Evolutionary conservation across 257 asterid species (phyloP).

Genomic region (Nicotiana undulata): DNA sequence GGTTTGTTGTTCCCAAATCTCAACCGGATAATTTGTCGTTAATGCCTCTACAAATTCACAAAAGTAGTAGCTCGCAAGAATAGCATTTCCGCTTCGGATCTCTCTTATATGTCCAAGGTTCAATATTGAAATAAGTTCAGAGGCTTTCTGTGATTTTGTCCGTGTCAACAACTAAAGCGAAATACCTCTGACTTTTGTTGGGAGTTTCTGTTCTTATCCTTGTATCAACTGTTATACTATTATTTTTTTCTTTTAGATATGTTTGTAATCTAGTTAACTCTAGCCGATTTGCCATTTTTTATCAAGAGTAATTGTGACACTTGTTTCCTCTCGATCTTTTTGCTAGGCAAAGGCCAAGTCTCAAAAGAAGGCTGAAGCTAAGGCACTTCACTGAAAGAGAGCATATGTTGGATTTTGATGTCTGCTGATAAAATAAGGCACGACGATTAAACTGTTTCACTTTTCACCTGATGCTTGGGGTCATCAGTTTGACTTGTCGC

Average conservation of each 20-base stretch:
- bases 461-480: background rate
- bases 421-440: background rate
- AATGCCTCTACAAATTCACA: background rate
- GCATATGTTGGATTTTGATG: background rate
- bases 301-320: background rate
- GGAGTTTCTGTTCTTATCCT: background rate
- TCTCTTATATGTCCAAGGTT: no score
- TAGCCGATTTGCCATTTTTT: background rate
- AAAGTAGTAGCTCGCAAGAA: background rate
- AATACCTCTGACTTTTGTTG: no score
- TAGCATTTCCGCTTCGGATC: background rate
- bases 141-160: no score
- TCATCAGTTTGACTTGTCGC: background rate
- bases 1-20: background rate
- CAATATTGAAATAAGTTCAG: no score
- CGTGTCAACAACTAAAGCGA: no score
- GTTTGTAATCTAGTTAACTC: background rate
- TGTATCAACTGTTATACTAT: background rate
- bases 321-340: background rate
- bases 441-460: background rate
- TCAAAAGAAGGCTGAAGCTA: conserved; percentile 12
- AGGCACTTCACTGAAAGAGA: conserved; percentile 14
- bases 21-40: background rate
- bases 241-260: background rate
- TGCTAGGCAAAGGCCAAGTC: conserved; percentile 15